A percentile compares a stretch with the other conserved stretches of the same genome.
Conservation (phyloP, 2,329 filamentous ascomycete genomes). For the Microascus cirrosus region DNA sequence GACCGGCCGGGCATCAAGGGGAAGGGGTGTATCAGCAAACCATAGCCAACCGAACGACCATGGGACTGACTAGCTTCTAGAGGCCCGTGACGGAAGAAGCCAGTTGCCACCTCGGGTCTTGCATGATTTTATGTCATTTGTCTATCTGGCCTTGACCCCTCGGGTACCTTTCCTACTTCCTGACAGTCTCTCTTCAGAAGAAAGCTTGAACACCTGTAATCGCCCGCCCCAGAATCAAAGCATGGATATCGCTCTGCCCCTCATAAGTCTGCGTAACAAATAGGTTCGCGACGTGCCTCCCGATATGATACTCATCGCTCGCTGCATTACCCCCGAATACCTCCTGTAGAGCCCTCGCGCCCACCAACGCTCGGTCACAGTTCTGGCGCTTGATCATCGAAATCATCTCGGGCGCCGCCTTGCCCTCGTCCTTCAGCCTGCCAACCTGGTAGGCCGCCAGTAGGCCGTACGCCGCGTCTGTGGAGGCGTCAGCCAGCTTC, state of each 20-base stretch:
- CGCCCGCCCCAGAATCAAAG: slow-evolving; percentile 55
- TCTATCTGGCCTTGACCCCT: too few relatives aligned
- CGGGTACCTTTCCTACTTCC: background rate
- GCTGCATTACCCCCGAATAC: slow-evolving; percentile 97
- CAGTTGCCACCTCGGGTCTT: background rate
- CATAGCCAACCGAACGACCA: too few relatives aligned
- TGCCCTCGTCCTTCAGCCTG: slow-evolving; percentile 82
- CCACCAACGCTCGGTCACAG: slow-evolving; percentile 77
- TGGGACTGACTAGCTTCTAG: too few relatives aligned
- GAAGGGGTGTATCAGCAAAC: too few relatives aligned
- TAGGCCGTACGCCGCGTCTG: slow-evolving; percentile 85
- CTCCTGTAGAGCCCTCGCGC: slow-evolving; percentile 76
- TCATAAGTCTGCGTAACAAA: slow-evolving; percentile 98
- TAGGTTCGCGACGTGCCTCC: slow-evolving; percentile 86
- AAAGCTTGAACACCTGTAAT: slow-evolving; percentile 74
- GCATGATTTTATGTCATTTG: too few relatives aligned
- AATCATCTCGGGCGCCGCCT: slow-evolving; percentile 89
- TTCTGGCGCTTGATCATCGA: slow-evolving; percentile 95
- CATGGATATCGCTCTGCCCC: slow-evolving; percentile 95
- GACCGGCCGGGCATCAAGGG: too few relatives aligned
- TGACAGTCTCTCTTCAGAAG: slow-evolving; percentile 30
- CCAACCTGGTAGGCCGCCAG: slow-evolving; percentile 85
- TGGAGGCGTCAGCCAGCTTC: slow-evolving; percentile 87
- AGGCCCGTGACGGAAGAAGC: too few relatives aligned
- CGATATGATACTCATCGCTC: slow-evolving; percentile 93